Evolutionary conservation across 2,329 filamentous ascomycete genomes (phyloP), one percentile per base, ranked within the genome.

Genomic region (Rhytidhysteron rufulum): DNA sequence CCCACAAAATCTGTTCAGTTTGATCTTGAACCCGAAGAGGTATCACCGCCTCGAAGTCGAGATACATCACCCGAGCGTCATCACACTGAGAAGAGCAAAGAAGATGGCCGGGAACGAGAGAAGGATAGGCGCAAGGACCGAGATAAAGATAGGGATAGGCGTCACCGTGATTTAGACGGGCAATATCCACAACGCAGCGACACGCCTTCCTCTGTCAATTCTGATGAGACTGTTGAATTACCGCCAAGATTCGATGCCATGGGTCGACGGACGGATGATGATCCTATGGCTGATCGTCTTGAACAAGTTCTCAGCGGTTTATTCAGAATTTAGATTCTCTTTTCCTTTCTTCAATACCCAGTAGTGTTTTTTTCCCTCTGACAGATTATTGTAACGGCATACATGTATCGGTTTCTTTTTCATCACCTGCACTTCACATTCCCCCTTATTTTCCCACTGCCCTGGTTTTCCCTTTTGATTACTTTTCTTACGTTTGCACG

Each of bases 1-100:
- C 34, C 44, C 15, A 51, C 54, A 35, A 64, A 65, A 43, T 57
- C 49, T n/a, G 65, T 68, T n/a, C 55, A 67, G 36, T 68, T 68
- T 39, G 55, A 67, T 43, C 48, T 66, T 34, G 56, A 55, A 11
- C 56, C 58, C 20, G 51, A 57, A 27, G 59, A 59, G 18, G 24
- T 39, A 34, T 41, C 39, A 13, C 8, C 34, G 31, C 13, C 15
- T 16, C 27, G 10, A 13, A 10, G n/a, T 45, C 53, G 24, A 31
- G 41, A 34, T 48, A 48, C 49, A 21, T 43, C 51, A 31, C 25
- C 32, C 15, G 35, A 40, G 9, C 27, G 29, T 11, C 24, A 27
- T 10, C 19, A 25, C 38, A 9, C 29, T 36, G 24, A 45, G 29
- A 34, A 39, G 11, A 35, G 41, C 16, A 15, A 34, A 43, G 10